These are phyloP conservation scores for Jamesozyma lodderae DNA, from an alignment of 805 yeast species.

Conservation along the genomic window DNA sequence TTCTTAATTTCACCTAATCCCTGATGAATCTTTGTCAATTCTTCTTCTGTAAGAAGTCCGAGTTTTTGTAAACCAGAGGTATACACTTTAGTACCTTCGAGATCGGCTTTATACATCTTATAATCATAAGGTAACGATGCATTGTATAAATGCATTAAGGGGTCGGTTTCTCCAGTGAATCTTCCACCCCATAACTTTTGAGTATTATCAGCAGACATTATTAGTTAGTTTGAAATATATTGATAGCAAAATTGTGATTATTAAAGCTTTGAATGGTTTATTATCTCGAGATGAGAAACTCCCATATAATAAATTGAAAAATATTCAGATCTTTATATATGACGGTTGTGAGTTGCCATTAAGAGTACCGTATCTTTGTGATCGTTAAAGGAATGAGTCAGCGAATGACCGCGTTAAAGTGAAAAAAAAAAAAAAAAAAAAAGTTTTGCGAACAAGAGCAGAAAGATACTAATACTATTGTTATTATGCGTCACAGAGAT, in stretches of 20 bases:
- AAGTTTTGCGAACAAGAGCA: too few species aligned
- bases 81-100: slow-evolving; percentile 89
- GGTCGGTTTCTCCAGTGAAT: slow-evolving; percentile 94
- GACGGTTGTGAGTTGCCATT: background rate
- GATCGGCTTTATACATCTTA: slow-evolving; percentile 88
- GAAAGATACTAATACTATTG: too few species aligned
- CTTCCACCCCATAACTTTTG: slow-evolving; percentile 95
- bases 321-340: background rate
- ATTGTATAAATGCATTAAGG: slow-evolving; percentile 93
- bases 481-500: too few species aligned
- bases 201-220: slow-evolving; percentile 21
- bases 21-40: slow-evolving; percentile 68
- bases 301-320: background rate
- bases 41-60: slow-evolving; percentile 64
- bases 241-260: background rate
- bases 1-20: slow-evolving; percentile 63
- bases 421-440: background rate
- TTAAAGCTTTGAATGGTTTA: background rate
- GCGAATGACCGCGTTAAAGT: slow-evolving; percentile 4
- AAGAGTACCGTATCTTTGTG: background rate
- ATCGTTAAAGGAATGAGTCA: slow-evolving; percentile 9
- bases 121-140: slow-evolving; percentile 95
- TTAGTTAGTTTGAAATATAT: background rate
- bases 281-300: background rate
- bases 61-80: slow-evolving; percentile 77